Evolutionary conservation across 2,329 filamentous ascomycete species (phyloP), one percentile per base, ranked within the genome.

Genomic region (Paramyrothecium sp.): DNA sequence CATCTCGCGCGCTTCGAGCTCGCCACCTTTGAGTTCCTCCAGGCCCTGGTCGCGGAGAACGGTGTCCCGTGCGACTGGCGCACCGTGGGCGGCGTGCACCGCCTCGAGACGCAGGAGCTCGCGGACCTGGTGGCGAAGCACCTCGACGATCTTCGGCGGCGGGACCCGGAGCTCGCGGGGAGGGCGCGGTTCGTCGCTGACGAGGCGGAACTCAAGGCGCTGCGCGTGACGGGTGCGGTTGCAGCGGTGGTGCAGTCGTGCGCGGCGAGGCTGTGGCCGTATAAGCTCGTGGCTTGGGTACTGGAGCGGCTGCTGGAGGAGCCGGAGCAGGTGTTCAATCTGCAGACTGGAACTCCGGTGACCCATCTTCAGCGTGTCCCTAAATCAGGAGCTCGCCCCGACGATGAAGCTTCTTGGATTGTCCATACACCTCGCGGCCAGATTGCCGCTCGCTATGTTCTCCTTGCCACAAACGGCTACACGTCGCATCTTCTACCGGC

Each of bases 391-490:
- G 13, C 13, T 5, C 7, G 13, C 13, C 38, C 4, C 13, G 7
- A 44, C 13, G 38, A 19, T 19, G 65, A 58, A 1, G 61, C 57
- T 11, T 67, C 68, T 3, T 93, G 89, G 85, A 78, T 79, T 0
- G 75, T 92, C 0, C 77, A 86, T 51, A 96, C 92, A 1, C 72
- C 79, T 0, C 85, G 91, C 21, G 92, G 92, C n/a, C 76, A 73
- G 47, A 81, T 96, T 56, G 69, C 70, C 0, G 80, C 91, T 1
- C 74, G 77, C 13, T 80, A 83, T 34, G 84, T 96, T 20, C 80
- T 97, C 19, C 81, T 96, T 17, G 89, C 91, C 4, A 94, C 89
- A 1, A 97, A 97, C 68, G 93, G 80, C 3, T 96, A 96, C 71
- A 93, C 91, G 0, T 91, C 90, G 1, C 81, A 87, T 59, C 79